These are phyloP conservation scores for Epichloe brachyelytri DNA, from an alignment of 2,329 filamentous ascomycete species.

Conservation along the genomic window DNA sequence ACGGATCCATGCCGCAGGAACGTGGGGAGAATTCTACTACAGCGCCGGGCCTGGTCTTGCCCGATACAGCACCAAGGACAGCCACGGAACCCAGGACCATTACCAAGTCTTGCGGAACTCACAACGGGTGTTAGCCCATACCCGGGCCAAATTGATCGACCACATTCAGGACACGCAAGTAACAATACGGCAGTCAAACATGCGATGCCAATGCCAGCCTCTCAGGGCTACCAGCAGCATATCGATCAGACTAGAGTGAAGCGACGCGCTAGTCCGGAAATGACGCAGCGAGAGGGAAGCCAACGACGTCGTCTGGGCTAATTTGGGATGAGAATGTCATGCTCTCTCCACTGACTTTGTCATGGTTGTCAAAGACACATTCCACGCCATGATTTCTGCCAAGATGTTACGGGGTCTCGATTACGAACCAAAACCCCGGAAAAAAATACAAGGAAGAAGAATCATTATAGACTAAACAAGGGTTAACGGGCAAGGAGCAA, in stretches of 20 bases:
- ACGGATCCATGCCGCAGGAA: conserved; percentile 13
- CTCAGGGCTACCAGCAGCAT: conserved; percentile 20
- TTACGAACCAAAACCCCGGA: background rate
- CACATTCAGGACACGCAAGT: conserved; percentile 15
- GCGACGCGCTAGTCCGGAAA: conserved; percentile 37
- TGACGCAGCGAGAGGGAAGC: conserved; percentile 30
- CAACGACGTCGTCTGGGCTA: conserved; percentile 25
- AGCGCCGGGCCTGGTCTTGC: conserved; percentile 29
- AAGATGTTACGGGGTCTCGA: background rate
- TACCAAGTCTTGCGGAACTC: conserved; percentile 51
- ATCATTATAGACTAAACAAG: background rate
- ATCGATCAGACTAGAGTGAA: conserved; percentile 34
- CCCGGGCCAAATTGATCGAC: conserved; percentile 32
- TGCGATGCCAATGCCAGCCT: conserved; percentile 21
- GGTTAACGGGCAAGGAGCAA: background rate
- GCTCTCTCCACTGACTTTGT: background rate
- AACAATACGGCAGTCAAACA: conserved; percentile 20
- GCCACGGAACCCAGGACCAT: conserved; percentile 28
- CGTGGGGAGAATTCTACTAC: conserved; percentile 20
- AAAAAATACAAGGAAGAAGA: background rate
- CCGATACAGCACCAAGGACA: conserved; percentile 37
- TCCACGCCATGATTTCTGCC: background rate
- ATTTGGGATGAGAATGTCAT: background rate
- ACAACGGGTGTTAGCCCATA: conserved; percentile 52
- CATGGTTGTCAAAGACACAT: background rate